Percentiles rank a stretch among this genome's conserved stretches.
phyloP scores from a whole-genome alignment of 1,284 basidiomycete genomes.

The Stereum hirsutum region DNA sequence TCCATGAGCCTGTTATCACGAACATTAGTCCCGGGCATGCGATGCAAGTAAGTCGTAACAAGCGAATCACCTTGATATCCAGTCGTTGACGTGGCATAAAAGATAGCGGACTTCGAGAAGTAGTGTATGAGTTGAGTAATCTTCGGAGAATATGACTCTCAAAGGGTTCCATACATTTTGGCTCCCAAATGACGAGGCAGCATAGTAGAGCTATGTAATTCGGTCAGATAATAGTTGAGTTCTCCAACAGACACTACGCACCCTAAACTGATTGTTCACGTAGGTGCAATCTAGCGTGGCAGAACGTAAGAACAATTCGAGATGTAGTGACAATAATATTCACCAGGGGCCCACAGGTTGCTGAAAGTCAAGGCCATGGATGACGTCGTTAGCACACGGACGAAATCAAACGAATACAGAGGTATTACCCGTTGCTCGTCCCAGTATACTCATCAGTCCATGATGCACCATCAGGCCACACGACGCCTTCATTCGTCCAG shows the following conservation, averaged over 20 bases:
- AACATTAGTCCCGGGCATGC: too few species aligned
- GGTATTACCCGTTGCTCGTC: constrained; percentile 38
- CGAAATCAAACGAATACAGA: too few species aligned
- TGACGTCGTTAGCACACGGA: neutral
- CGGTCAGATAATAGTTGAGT: too few species aligned
- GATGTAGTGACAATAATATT: too few species aligned
- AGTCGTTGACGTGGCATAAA: constrained; percentile 37
- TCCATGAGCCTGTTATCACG: constrained; percentile 34
- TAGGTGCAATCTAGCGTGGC: constrained; percentile 45
- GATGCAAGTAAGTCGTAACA: too few species aligned
- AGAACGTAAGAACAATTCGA: too few species aligned
- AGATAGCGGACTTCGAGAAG: constrained; percentile 44
- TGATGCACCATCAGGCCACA: constrained; percentile 39
- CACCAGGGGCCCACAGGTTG: constrained; percentile 42
- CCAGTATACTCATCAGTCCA: constrained; percentile 43
- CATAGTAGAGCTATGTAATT: constrained; percentile 37
- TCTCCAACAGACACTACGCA: too few species aligned
- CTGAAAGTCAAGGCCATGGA: constrained; percentile 15
- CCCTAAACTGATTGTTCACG: constrained; percentile 32
- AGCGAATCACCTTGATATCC: constrained; percentile 30
- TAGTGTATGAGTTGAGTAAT: too few species aligned
- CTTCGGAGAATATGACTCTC: too few species aligned
- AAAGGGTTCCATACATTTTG: too few species aligned
- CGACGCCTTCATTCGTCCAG: constrained; percentile 36
- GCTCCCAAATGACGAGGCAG: constrained; percentile 37